Percentiles rank a stretch among this genome's conserved stretches.
Evolutionary conservation across 2,329 filamentous ascomycete genomes (phyloP).

Genomic region (Proliferodiscus dingleyae): DNA sequence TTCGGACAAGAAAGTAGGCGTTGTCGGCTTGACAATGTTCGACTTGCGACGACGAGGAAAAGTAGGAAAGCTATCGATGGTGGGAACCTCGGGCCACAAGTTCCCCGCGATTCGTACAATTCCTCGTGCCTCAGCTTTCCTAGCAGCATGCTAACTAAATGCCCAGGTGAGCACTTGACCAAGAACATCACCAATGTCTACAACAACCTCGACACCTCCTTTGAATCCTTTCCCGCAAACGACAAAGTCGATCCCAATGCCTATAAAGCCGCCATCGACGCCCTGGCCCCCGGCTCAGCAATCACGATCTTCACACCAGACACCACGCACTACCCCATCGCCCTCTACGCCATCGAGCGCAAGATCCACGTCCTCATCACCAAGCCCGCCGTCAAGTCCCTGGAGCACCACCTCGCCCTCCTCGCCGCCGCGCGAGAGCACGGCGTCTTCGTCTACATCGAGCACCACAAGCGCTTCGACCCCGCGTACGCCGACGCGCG

Average conservation of each 20-base stretch:
- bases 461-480: slow-evolving; percentile 96
- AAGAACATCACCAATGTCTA: slow-evolving; percentile 86
- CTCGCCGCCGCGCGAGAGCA: slow-evolving; percentile 66
- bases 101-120: slow-evolving; percentile 77
- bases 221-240: slow-evolving; percentile 76
- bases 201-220: slow-evolving; percentile 83
- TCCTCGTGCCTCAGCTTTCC: background rate
- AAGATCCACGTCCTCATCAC: slow-evolving; percentile 89
- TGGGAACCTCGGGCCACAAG: slow-evolving; percentile 81
- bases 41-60: slow-evolving; percentile 85
- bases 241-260: slow-evolving; percentile 69
- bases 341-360: slow-evolving; percentile 83
- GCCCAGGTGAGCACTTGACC: slow-evolving; percentile 68
- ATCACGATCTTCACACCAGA: slow-evolving; percentile 97
- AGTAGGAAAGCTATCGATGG: slow-evolving; percentile 82
- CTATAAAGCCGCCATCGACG: slow-evolving; percentile 86
- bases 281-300: slow-evolving; percentile 73
- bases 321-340: slow-evolving; percentile 87
- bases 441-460: slow-evolving; percentile 84
- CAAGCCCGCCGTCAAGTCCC: slow-evolving; percentile 84
- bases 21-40: slow-evolving; percentile 85
- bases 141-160: background rate
- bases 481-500: slow-evolving; percentile 87
- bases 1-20: slow-evolving; percentile 94
- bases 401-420: slow-evolving; percentile 73